Conservation (phyloP, 2,329 filamentous ascomycete species). For the Bertia moriformis region DNA sequence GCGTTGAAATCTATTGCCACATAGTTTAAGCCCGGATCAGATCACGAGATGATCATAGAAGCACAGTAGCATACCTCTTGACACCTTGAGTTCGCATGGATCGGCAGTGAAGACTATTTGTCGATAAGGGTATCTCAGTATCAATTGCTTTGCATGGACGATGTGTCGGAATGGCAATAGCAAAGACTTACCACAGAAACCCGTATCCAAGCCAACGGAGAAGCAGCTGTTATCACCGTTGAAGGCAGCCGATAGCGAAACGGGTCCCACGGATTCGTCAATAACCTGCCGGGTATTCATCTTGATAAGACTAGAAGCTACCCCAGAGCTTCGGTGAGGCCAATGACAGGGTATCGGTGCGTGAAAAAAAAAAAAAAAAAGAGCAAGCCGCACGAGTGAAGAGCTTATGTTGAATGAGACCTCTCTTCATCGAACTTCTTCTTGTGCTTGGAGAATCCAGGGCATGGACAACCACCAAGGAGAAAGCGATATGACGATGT, state of each 20-base stretch:
- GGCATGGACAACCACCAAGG: too few species aligned
- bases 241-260: conserved; percentile 71
- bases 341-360: too few species aligned
- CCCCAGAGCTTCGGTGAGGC: too few species aligned
- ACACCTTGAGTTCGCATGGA: conserved; percentile 1
- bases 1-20: conserved; percentile 53
- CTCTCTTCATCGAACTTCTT: too few species aligned
- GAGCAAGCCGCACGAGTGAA: too few species aligned
- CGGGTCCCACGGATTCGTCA: conserved; percentile 58
- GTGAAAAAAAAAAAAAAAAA: too few species aligned
- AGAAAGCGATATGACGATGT: too few species aligned
- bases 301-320: too few species aligned
- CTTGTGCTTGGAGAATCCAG: too few species aligned
- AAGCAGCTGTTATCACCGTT: conserved; percentile 78
- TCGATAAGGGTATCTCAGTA: too few species aligned
- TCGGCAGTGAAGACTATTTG: neutral
- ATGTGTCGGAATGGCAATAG: neutral
- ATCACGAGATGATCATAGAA: neutral
- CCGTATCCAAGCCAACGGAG: conserved; percentile 70
- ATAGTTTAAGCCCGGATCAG: neutral
- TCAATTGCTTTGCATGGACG: neutral
- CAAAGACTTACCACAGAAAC: conserved; percentile 58
- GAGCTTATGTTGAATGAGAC: too few species aligned
- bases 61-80: neutral
- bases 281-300: conserved; percentile 89